Evolutionary conservation across 108 stramenopile genomes (phyloP).

Genomic region (Pseudonitzschia multistriata): DNA sequence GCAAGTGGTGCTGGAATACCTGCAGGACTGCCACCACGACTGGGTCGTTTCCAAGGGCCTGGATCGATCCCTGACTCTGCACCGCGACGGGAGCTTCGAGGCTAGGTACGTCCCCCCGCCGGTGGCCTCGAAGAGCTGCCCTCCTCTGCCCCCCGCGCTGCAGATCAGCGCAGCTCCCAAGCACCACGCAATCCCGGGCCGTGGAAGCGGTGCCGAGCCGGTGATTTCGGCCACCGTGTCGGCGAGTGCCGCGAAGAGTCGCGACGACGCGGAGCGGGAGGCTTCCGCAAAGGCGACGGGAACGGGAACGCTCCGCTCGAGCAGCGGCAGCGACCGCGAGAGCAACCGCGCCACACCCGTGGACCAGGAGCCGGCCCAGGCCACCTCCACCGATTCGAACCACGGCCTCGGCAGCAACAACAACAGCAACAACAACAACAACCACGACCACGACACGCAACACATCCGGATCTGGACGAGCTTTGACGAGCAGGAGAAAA

Average conservation of each 20-base stretch:
- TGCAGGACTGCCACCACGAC: conserved; percentile 52
- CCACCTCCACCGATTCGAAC: not conserved
- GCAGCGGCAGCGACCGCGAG: too few species aligned
- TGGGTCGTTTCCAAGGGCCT: conserved; percentile 56
- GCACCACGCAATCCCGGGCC: not conserved
- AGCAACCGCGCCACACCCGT: not conserved
- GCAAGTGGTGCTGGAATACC: conserved; percentile 73
- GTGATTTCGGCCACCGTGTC: not conserved
- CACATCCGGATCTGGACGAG: conserved; percentile 55
- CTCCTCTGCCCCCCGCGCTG: not conserved
- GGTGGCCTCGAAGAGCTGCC: not conserved
- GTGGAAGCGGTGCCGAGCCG: not conserved
- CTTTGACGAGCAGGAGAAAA: conserved; percentile 71
- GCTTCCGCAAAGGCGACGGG: too few species aligned
- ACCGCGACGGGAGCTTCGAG: conserved; percentile 72
- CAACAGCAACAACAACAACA: not conserved
- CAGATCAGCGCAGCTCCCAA: not conserved
- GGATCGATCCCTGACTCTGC: conserved; percentile 49
- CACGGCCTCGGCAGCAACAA: not conserved
- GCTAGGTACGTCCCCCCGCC: conserved; percentile 38
- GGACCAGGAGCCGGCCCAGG: not conserved
- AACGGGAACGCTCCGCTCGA: too few species aligned
- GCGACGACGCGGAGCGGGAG: too few species aligned
- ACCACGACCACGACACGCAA: not conserved
- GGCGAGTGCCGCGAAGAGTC: not conserved